Base-by-base conservation (phyloP, 2,329 filamentous ascomycete species). In the Curvularia verruculosa region DNA sequence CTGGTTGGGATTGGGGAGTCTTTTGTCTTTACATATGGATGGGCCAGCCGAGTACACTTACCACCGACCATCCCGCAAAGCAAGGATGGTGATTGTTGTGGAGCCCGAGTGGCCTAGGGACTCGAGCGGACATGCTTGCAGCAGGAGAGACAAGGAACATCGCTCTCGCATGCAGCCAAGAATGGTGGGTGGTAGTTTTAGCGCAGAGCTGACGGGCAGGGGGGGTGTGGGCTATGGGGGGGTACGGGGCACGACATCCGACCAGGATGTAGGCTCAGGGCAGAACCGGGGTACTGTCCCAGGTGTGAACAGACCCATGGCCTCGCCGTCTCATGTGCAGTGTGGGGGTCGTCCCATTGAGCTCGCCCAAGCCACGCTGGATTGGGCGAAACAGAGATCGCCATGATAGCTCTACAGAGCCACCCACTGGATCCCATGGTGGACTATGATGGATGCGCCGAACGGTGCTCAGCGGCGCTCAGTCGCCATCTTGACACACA, bases 51-150 rank as follows among this genome's bases (percentile, higher is more conserved):
- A 62, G 47, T 67, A 63, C 53, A 61, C 53, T n/a, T 66, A 48
- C 52, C 66, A 48, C 55, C 63, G 59, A 59, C 52, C 63, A 70
- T 73, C 69, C 71, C 71, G 67, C 64, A 54, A 52, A 60, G 64
- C 70, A 70, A 71, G 72, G 73, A 71, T 74, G 65, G 63, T 63
- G 70, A 73, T 56, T 64, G 63, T 56, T 69, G 71, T 72, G 69
- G 67, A 71, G 63, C 64, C 59, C 41, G 63, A 66, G 69, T 54
- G 52, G 66, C 63, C 59, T 66, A 66, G 63, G 58, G 60, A 65
- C 69, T 69, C 63, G 63, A 70, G 68, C 66, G 64, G 66, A 58
- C 56, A 65, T 65, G 67, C 66, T 65, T 70, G 70, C 65, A 73
- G 70, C 65, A 73, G 65, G 63, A 61, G 59, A 59, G 64, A 66